These are phyloP conservation scores for Alternaria alternata DNA, from an alignment of 2,329 filamentous ascomycete genomes.

Conservation along the genomic window DNA sequence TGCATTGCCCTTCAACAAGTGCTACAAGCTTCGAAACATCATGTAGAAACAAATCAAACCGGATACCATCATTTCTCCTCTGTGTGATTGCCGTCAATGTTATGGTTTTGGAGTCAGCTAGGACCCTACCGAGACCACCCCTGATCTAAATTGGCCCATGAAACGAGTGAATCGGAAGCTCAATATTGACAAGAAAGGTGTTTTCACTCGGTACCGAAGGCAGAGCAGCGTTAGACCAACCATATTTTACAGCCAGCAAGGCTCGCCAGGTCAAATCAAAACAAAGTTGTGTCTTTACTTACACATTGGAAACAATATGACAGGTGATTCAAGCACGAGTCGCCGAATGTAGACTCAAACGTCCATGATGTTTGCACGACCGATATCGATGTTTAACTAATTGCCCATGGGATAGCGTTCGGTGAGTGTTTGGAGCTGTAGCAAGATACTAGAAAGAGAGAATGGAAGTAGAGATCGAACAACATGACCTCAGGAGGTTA, in stretches of 20 bases:
- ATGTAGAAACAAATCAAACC: too few relatives aligned
- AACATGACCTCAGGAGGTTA: neutral
- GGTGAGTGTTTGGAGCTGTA: neutral
- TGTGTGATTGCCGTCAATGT: too few relatives aligned
- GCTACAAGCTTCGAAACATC: too few relatives aligned
- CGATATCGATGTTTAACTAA: neutral
- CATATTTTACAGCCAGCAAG: too few relatives aligned
- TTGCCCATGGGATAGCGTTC: neutral
- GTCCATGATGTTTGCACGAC: neutral
- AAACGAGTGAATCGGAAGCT: neutral
- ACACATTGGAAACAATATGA: neutral
- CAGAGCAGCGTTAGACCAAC: too few relatives aligned
- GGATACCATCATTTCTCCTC: too few relatives aligned
- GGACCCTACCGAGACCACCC: neutral
- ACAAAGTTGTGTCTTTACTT: neutral
- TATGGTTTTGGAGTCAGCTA: too few relatives aligned
- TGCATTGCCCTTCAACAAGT: too few relatives aligned
- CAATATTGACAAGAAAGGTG: neutral
- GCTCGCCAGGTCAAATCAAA: too few relatives aligned
- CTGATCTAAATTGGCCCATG: neutral
- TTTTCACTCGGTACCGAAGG: too few relatives aligned
- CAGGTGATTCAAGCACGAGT: neutral
- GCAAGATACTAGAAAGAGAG: neutral
- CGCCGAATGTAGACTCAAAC: neutral
- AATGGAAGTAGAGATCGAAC: neutral